Base-by-base conservation (phyloP, 139 green algal genomes). In the Picochlorum sp. region DNA sequence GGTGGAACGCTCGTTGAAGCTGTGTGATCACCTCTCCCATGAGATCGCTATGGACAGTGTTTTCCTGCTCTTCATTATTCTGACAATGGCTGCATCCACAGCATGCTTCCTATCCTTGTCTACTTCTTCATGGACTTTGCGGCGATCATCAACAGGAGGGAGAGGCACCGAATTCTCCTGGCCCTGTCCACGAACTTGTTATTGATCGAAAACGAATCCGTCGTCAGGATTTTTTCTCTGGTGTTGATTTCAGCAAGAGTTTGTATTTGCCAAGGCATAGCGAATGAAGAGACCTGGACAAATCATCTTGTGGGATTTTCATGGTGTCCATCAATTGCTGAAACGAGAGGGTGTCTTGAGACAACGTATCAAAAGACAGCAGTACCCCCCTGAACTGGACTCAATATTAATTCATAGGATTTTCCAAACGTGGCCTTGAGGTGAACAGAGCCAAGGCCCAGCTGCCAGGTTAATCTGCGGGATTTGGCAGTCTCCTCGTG, bases 11-110 rank as follows among this genome's bases (percentile, higher is more conserved):
- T 66, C 81, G 76, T 49, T 82, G 79, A 58, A 98, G 87, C 86
- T 98, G 94, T 73, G 94, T 79, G 62, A 97, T 85, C 47, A 96
- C 92, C 79, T 98, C 91, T 57, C 96, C 63, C n/a, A 95, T 80
- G 50, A 98, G 82, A 81, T 96, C 80, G 64, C 45, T 28, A 76
- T 97, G 89, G 77, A 68, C 62, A 98, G 56, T 34, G 85, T 73
- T 81, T 95, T 77, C 30, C 72, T 63, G 9, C 47, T 65, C 65
- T 80, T 81, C 66, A 78, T 80, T 32, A 76, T 82, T 57, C 68
- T 72, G 30, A 78, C 77, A 37, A 81, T 82, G 50, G 79, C 75
- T 8, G 79, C 73, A 49, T 82, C 73, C n/a, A 86, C 78, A 38
- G 77, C 65, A 69, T 91, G 74, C 41, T 74, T 72, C 54, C 89